Evolutionary conservation across 2,329 filamentous ascomycete species (phyloP), one percentile per base, ranked within the genome.

Genomic region (Penicillium sp.): DNA sequence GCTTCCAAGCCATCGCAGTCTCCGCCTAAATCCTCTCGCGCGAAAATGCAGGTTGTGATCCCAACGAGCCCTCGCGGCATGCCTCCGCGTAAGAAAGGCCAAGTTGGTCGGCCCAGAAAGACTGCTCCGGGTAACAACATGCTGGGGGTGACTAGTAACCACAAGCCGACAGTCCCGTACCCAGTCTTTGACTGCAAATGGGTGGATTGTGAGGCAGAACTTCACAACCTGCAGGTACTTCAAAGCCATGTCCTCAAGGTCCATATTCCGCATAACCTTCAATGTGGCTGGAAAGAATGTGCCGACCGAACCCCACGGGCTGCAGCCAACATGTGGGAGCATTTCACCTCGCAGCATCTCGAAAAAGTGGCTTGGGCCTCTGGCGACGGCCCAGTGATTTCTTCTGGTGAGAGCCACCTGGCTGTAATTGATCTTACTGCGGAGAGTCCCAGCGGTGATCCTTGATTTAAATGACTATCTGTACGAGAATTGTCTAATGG

Each of bases 221-320:
- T 87, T 5, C 85, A 87, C 66, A 87, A 86, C 58, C 66, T 86
- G 13, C 77, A 80, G 8, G 82, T 80, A 0, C 70, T 87, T 6
- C 78, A 79, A 55, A 81, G 81, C 52, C 85, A 88, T 64, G 68
- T 85, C 6, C 64, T 74, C 47, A 85, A 83, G 60, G 67, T 81
- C 4, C 85, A 87, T 52, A 59, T 71, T 2, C 65, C 70, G 2
- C 54, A 65, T 46, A 56, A 63, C 15, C 63, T 68, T 36, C 55
- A 50, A 3, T 70, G 65, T 43, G 52, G 60, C 31, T 67, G 67
- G 63, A 54, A 61, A n/a, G 63, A 50, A 15, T 68, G 65, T 42
- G 42, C 51, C 1, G 51, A 59, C 45, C 47, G 52, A 12, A 60
- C 51, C 5, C 52, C 52, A 2, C 47, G 61, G 50, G 59, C 65